These are phyloP conservation scores for Gastrolobium bilobum DNA, from an alignment of 306 rosid genomes.

Conservation along the genomic window DNA sequence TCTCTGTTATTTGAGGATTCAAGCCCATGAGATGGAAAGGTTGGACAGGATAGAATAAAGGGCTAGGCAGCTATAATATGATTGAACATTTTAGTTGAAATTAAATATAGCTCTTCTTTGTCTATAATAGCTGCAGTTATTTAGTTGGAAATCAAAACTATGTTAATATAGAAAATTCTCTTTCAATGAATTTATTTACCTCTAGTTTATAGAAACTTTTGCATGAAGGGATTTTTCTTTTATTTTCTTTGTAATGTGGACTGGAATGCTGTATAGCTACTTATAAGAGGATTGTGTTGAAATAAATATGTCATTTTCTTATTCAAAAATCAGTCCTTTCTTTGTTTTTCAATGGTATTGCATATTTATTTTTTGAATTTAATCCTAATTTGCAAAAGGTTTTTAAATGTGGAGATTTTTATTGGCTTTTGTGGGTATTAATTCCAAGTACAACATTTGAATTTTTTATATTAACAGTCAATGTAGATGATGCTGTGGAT, in stretches of 20 bases:
- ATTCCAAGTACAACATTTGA: slow-evolving; percentile 35
- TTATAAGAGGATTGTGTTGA: slow-evolving; percentile 23
- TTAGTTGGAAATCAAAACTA: slow-evolving; percentile 51
- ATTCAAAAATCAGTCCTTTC: background rate
- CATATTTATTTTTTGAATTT: slow-evolving; percentile 36
- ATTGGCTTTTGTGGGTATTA: background rate
- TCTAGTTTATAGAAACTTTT: slow-evolving; percentile 35
- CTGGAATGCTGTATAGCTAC: slow-evolving; percentile 15
- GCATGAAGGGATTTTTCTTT: slow-evolving; percentile 35
- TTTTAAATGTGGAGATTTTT: background rate
- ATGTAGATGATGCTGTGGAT: slow-evolving; percentile 96
- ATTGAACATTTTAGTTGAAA: slow-evolving; percentile 20
- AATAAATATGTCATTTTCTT: slow-evolving; percentile 23
- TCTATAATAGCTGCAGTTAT: slow-evolving; percentile 49
- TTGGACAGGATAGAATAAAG: slow-evolving; percentile 19
- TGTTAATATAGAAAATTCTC: slow-evolving; percentile 34
- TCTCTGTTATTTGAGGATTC: slow-evolving; percentile 35
- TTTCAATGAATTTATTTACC: slow-evolving; percentile 1
- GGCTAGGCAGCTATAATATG: slow-evolving; percentile 21
- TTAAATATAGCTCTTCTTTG: slow-evolving; percentile 23
- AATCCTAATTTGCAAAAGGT: background rate
- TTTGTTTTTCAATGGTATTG: slow-evolving; percentile 12
- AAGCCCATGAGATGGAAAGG: slow-evolving; percentile 29
- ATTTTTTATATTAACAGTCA: slow-evolving; percentile 63
- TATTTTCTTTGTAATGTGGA: slow-evolving; percentile 22